Evolutionary conservation across 2,329 filamentous ascomycete genomes (phyloP).

Genomic region (Penicillium sp.): DNA sequence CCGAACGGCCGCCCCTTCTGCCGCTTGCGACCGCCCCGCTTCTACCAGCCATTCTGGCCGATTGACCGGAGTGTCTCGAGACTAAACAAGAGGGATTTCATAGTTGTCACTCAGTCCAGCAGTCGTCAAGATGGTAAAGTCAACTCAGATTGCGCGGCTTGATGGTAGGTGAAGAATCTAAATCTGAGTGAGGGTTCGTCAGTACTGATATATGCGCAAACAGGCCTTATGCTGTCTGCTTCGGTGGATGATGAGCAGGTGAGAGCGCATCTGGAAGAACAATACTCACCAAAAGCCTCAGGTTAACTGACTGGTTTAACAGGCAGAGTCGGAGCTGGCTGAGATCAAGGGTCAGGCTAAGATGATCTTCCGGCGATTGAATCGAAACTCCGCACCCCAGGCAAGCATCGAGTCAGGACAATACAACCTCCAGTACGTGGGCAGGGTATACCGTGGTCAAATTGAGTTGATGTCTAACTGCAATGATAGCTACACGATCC

Average conservation of each 20-base stretch:
- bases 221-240: conserved; percentile 92
- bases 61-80: conserved; percentile 19
- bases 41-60: conserved; percentile 42
- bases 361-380: conserved; percentile 85
- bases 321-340: conserved; percentile 75
- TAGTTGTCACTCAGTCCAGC: conserved; percentile 13
- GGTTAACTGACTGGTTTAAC: conserved; percentile 14
- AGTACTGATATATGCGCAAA: conserved; percentile 34
- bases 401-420: conserved; percentile 86
- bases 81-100: conserved; percentile 30
- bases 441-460: neutral
- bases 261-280: conserved; percentile 27
- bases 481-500: conserved; percentile 77
- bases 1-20: conserved; percentile 34
- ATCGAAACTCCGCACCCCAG: conserved; percentile 85
- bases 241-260: conserved; percentile 91
- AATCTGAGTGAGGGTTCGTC: neutral
- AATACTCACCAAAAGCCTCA: neutral
- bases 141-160: conserved; percentile 91
- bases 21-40: conserved; percentile 44
- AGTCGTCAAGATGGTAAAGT: conserved; percentile 72
- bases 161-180: conserved; percentile 68
- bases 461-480: conserved; percentile 14
- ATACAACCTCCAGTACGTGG: conserved; percentile 81
- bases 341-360: conserved; percentile 93